Evolutionary conservation across 2,329 filamentous ascomycete species (phyloP), one percentile per base, ranked within the genome.

Genomic region (Alternaria viburni): DNA sequence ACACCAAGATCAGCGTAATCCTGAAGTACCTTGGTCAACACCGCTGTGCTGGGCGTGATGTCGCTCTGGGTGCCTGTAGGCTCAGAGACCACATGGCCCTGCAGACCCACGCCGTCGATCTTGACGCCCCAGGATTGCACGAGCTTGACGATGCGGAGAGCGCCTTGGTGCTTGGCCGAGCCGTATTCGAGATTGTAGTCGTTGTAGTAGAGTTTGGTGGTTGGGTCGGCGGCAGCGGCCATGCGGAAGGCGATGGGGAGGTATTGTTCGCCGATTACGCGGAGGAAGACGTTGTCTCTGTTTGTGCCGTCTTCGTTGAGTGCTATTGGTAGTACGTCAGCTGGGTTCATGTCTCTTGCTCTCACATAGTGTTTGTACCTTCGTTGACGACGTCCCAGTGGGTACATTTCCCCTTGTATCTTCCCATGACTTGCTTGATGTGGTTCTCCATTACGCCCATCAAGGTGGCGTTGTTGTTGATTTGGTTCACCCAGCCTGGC

Each of bases 101-200:
- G 87, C 68, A 89, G 81, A 41, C 89, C 88, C 17, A 90, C 83
- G 54, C 88, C 88, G 64, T 90, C 85, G 63, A 90, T 88, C 64
- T 81, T 80, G 55, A 80, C 79, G 17, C 79, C 79, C 43, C 77
- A 80, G 5, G 77, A 77, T 57, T 79, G 70, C 12, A 83, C 69
- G 21, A 72, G 72, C 61, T 78, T 77, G 57, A 81, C 76, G 47
- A 81, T 73, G 45, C 69, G 63, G 23, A 76, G 68, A 5, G 76
- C 75, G 10, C 74, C 76, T 41, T 60, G 66, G 52, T 75, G 64
- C 59, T 83, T 84, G 3, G 82, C 81, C 4, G 84, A 83, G 12
- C 83, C 81, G 12, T 78, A 82, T 76, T 90, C 88, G 66, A 89
- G 85, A 79, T 88, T 89, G 82, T 89, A 90, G 76, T 88, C 86